Evolutionary conservation across 1,139 yeast genomes (phyloP).

Genomic region (Trichomonascaceae sp.): DNA sequence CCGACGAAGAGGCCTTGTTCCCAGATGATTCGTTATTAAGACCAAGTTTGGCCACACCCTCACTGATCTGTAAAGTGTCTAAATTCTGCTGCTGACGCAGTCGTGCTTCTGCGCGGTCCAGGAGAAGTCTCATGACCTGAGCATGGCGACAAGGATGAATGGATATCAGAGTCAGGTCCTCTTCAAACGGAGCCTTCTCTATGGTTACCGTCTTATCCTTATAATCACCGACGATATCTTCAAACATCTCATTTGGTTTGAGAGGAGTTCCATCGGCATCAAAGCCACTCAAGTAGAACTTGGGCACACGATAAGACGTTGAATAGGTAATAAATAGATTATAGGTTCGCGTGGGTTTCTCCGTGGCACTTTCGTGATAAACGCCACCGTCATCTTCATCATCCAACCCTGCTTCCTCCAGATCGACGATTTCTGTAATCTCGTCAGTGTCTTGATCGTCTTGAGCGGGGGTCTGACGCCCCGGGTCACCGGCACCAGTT

Average conservation of each 20-base stretch:
- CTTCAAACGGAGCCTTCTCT: constrained; percentile 81
- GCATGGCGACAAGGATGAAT: constrained; percentile 97
- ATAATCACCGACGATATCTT: constrained; percentile 87
- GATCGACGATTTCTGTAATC: constrained; percentile 30
- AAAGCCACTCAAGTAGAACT: constrained; percentile 86
- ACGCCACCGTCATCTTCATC: constrained; percentile 23
- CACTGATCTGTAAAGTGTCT: constrained; percentile 31
- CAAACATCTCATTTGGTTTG: constrained; percentile 85
- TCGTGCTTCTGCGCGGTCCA: constrained; percentile 54
- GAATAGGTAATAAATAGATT: constrained; percentile 89
- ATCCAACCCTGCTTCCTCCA: constrained; percentile 29
- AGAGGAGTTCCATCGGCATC: constrained; percentile 78
- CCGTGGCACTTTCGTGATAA: constrained; percentile 19
- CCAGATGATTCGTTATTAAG: constrained; percentile 26
- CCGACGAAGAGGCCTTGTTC: constrained; percentile 28
- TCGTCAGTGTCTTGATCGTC: constrained; percentile 24
- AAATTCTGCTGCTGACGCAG: constrained; percentile 34
- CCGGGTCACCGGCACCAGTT: not conserved
- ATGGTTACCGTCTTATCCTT: constrained; percentile 95
- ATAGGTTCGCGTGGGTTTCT: constrained; percentile 54
- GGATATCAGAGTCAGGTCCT: constrained; percentile 74
- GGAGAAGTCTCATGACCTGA: constrained; percentile 81
- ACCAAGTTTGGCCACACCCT: constrained; percentile 41
- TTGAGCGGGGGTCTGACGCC: constrained; percentile 10
- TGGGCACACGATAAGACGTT: constrained; percentile 93